These are phyloP conservation scores for Xylaria nigripes DNA, from an alignment of 495 filamentous ascomycete genomes.

Conservation along the genomic window DNA sequence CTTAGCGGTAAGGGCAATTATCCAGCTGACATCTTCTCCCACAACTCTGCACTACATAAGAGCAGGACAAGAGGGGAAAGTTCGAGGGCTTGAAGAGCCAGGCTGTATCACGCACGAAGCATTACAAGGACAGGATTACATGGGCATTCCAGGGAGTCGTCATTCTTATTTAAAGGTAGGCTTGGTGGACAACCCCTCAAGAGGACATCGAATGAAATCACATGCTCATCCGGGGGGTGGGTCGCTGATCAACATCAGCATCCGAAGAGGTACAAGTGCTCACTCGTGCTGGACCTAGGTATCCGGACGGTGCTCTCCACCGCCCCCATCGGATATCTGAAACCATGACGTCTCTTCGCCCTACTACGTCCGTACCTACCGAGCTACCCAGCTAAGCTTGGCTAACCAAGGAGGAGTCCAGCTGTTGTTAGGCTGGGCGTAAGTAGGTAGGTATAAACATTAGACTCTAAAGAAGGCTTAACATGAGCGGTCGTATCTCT, in stretches of 20 bases:
- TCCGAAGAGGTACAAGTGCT: neutral
- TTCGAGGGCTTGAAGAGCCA: neutral
- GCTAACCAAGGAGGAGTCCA: too few relatives aligned
- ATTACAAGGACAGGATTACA: neutral
- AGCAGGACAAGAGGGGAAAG: neutral
- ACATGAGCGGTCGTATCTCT: too few relatives aligned
- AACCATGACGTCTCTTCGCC: neutral
- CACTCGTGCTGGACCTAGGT: neutral
- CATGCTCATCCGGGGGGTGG: conserved; percentile 2
- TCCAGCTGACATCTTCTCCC: neutral
- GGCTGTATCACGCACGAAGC: neutral
- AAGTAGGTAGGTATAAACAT: too few relatives aligned
- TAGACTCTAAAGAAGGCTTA: too few relatives aligned
- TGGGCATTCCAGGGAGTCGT: neutral
- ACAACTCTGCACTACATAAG: neutral
- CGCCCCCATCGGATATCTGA: neutral
- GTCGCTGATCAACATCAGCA: neutral
- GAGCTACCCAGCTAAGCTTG: too few relatives aligned
- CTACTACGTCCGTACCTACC: neutral
- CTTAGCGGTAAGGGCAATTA: neutral
- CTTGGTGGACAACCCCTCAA: neutral
- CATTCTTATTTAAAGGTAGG: conserved; percentile 1
- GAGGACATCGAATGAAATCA: neutral
- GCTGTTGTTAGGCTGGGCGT: too few relatives aligned
- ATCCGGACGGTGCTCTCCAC: neutral